phyloP scores from a whole-genome alignment of 306 rosid genomes.

The Mimosa bimucronata region DNA sequence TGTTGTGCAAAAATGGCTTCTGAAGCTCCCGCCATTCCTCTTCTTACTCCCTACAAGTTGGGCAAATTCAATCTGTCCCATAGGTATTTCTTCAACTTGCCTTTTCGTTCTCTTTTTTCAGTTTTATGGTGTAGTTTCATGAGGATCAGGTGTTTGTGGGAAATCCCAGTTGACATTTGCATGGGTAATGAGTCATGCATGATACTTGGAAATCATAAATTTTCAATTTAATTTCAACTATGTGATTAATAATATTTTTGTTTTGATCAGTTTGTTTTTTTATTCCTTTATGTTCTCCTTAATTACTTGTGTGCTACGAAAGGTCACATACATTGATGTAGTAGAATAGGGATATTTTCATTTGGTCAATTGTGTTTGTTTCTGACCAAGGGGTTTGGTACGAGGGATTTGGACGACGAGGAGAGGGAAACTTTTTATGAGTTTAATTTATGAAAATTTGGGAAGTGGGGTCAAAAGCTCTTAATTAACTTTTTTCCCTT shows the following conservation, averaged over 20 bases:
- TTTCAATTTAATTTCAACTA: neutral
- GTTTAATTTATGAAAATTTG: too few relatives aligned
- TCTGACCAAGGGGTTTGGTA: too few relatives aligned
- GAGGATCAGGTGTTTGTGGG: neutral
- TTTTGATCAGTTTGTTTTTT: neutral
- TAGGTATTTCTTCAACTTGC: neutral
- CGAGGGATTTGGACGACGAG: too few relatives aligned
- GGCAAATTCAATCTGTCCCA: constrained; percentile 11
- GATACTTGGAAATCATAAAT: neutral
- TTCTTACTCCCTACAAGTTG: constrained; percentile 9
- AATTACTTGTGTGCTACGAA: neutral
- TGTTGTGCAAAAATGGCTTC: constrained; percentile 7
- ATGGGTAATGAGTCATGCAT: neutral
- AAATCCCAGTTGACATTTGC: neutral
- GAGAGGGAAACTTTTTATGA: too few relatives aligned
- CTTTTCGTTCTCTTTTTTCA: neutral
- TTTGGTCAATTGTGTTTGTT: neutral
- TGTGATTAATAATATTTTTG: neutral
- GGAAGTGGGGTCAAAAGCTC: too few relatives aligned
- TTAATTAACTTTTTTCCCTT: too few relatives aligned
- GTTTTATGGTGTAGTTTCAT: too few relatives aligned
- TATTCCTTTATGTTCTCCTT: neutral
- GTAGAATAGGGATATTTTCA: neutral
- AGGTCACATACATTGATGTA: neutral
- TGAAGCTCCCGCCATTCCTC: constrained; percentile 5